These are phyloP conservation scores for Rhinocladiella mackenziei DNA, from an alignment of 2,329 filamentous ascomycete genomes.

Conservation along the genomic window DNA sequence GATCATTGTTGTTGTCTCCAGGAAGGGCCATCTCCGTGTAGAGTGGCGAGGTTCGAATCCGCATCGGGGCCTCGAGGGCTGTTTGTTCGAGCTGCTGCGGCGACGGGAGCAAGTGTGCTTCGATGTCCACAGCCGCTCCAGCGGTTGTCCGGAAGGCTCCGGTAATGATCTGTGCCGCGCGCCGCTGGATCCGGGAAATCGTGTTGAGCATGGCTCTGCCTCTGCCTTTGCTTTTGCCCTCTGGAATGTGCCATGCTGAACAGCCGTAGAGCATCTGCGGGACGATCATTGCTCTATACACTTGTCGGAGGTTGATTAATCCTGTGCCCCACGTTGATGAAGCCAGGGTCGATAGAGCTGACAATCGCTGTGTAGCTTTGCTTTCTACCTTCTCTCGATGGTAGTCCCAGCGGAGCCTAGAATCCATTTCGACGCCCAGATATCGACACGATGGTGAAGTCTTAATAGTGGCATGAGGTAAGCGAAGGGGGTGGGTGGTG, in stretches of 20 bases:
- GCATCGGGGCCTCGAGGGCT: slow-evolving; percentile 28
- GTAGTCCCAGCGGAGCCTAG: slow-evolving; percentile 27
- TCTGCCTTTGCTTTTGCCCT: slow-evolving; percentile 3
- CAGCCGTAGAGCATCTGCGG: slow-evolving; percentile 32
- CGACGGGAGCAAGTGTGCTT: slow-evolving; percentile 30
- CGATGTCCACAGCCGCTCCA: slow-evolving; percentile 27
- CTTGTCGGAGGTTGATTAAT: slow-evolving; percentile 28
- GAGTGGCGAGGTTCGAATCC: slow-evolving; percentile 24
- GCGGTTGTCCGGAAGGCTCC: slow-evolving; percentile 30
- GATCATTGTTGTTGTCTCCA: background rate
- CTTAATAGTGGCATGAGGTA: slow-evolving; percentile 17
- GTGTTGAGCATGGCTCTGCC: slow-evolving; percentile 2
- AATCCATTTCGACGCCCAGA: slow-evolving; percentile 30
- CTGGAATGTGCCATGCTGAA: slow-evolving; percentile 29
- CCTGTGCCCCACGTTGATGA: slow-evolving; percentile 29
- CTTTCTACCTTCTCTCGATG: slow-evolving; percentile 27
- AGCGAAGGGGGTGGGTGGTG: slow-evolving; percentile 19
- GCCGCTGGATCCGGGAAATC: slow-evolving; percentile 25
- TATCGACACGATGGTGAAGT: slow-evolving; percentile 23
- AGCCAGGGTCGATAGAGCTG: slow-evolving; percentile 28
- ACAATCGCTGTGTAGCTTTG: slow-evolving; percentile 25
- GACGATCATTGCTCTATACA: slow-evolving; percentile 31
- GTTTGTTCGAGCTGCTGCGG: slow-evolving; percentile 27
- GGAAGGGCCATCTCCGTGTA: slow-evolving; percentile 7
- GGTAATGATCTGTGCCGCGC: slow-evolving; percentile 32